Evolutionary conservation across 2,329 filamentous ascomycete genomes (phyloP).

Genomic region (Xylariomycetidae sp.): DNA sequence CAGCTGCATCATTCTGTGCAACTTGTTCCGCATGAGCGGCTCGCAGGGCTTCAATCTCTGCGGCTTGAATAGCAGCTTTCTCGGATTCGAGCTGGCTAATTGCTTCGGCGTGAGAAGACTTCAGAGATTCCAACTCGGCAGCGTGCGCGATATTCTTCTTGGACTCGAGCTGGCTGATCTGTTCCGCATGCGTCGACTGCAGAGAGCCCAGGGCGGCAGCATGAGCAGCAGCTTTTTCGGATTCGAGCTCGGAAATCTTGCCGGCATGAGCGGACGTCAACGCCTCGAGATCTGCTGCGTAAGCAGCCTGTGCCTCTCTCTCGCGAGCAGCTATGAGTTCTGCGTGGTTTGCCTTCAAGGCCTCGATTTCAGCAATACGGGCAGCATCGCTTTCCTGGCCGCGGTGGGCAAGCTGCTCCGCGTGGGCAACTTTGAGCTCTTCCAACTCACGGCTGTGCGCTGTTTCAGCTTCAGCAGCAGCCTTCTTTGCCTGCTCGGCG

Average conservation of each 20-base stretch:
- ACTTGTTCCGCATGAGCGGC: slow-evolving; percentile 8
- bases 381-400: slow-evolving; percentile 8
- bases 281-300: slow-evolving; percentile 9
- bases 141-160: slow-evolving; percentile 11
- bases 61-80: slow-evolving; percentile 11
- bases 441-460: slow-evolving; percentile 18
- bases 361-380: slow-evolving; percentile 12
- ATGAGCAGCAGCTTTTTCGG: slow-evolving; percentile 4
- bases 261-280: slow-evolving; percentile 9
- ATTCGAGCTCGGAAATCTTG: slow-evolving; percentile 3
- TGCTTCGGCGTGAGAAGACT: slow-evolving; percentile 12
- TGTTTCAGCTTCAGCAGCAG: slow-evolving; percentile 13
- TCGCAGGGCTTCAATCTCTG: slow-evolving; percentile 9
- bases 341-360: slow-evolving; percentile 7
- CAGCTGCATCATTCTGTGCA: slow-evolving; percentile 6
- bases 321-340: slow-evolving; percentile 8
- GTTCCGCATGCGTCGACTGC: slow-evolving; percentile 12
- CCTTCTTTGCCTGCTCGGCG: slow-evolving; percentile 14
- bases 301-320: slow-evolving; percentile 6
- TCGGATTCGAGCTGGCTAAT: slow-evolving; percentile 13
- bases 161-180: slow-evolving; percentile 11
- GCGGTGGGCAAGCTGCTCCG: slow-evolving; percentile 9
- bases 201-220: slow-evolving; percentile 7
- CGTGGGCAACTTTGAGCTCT: slow-evolving; percentile 14
- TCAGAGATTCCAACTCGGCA: slow-evolving; percentile 13